Evolutionary conservation across 768 basidiomycete genomes (phyloP).

Genomic region (Amanita polypyramis): DNA sequence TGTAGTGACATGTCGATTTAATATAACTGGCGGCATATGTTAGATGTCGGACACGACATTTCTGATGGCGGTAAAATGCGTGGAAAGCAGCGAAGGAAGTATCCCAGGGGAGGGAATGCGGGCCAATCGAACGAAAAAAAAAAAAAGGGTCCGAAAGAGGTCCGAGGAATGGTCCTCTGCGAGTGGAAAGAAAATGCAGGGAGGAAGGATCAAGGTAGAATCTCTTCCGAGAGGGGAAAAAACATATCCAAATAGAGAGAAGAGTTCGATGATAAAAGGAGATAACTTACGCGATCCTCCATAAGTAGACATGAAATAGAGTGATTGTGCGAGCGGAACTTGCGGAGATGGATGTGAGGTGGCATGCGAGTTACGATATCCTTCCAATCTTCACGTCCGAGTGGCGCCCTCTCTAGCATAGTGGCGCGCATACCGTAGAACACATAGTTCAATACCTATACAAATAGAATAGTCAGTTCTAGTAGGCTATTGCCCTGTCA

Average conservation of each 20-base stretch:
- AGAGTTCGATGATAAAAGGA: neutral
- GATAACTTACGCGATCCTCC: neutral
- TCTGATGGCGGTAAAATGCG: neutral
- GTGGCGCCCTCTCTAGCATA: too few species aligned
- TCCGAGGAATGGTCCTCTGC: constrained; percentile 1
- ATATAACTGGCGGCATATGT: neutral
- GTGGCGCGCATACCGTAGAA: too few species aligned
- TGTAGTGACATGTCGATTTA: neutral
- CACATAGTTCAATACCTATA: too few species aligned
- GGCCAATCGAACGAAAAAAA: neutral
- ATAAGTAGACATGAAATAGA: neutral
- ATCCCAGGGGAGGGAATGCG: neutral
- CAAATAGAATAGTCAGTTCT: too few species aligned
- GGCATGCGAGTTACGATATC: neutral
- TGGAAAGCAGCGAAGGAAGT: neutral
- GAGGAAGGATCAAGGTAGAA: neutral
- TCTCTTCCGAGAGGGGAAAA: neutral
- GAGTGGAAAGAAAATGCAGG: neutral
- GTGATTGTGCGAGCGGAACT: neutral
- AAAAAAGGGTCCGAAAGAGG: too few species aligned
- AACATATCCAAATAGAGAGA: neutral
- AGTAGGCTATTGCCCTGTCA: too few species aligned
- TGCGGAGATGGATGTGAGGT: neutral
- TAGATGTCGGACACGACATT: neutral
- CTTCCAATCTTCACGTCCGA: neutral